Conservation (phyloP, 2,329 filamentous ascomycete genomes). For the Monilinia laxa region DNA sequence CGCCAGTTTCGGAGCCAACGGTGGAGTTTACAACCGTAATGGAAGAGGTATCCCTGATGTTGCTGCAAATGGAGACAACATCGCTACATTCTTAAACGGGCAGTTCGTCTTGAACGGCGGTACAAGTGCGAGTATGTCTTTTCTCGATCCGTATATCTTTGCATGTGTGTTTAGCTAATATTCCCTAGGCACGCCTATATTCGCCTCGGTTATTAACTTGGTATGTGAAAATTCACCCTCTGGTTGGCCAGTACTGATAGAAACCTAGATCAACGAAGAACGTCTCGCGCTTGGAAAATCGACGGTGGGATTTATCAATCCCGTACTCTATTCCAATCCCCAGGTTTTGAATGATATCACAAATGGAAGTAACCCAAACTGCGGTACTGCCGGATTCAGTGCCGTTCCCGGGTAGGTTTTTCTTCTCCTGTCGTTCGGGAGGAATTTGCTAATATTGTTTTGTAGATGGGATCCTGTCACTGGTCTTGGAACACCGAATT, state of each 20-base stretch:
- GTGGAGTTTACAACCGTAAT: conserved; percentile 49
- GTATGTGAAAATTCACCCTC: not conserved
- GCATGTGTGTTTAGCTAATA: conserved; percentile 30
- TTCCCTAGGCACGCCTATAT: conserved; percentile 20
- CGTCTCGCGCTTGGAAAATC: conserved; percentile 40
- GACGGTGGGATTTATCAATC: conserved; percentile 45
- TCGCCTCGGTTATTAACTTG: conserved; percentile 23
- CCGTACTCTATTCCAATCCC: conserved; percentile 36
- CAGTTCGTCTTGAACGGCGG: conserved; percentile 14
- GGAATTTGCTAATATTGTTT: not conserved
- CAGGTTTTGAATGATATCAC: conserved; percentile 40
- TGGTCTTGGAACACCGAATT: conserved; percentile 39
- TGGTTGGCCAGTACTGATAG: not conserved
- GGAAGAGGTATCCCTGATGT: conserved; percentile 52
- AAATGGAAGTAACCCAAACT: conserved; percentile 39
- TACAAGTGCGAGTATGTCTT: conserved; percentile 21
- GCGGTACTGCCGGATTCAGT: conserved; percentile 39
- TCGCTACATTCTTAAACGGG: conserved; percentile 13
- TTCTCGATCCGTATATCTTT: not conserved
- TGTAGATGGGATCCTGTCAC: conserved; percentile 40
- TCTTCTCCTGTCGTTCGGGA: not conserved
- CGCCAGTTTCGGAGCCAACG: conserved; percentile 40
- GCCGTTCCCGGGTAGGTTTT: conserved; percentile 35
- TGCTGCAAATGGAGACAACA: conserved; percentile 44
- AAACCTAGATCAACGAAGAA: conserved; percentile 43